Conservation (phyloP, 257 asterid species). For the Capsicum pubescens region DNA sequence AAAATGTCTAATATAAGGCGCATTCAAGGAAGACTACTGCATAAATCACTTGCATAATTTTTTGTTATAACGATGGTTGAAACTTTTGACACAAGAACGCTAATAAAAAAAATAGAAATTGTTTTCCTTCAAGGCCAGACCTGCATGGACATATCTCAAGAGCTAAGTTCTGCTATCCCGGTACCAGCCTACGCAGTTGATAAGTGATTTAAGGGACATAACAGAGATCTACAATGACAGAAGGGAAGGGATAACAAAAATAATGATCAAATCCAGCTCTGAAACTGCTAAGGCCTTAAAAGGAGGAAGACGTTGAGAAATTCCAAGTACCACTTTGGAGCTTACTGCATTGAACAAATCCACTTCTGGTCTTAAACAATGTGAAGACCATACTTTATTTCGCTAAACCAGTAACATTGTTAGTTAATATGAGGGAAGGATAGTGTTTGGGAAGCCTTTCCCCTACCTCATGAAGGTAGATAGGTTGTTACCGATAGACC, state of each 20-base stretch:
- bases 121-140: conserved; percentile 42
- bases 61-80: not conserved
- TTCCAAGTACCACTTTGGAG: conserved; percentile 7
- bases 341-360: not conserved
- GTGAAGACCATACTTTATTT: not conserved
- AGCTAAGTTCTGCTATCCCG: conserved; percentile 96
- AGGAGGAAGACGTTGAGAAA: not conserved
- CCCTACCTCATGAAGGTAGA: too few species aligned
- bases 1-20: not conserved
- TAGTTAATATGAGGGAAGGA: not conserved
- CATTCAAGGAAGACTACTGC: not conserved
- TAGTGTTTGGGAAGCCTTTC: too few species aligned
- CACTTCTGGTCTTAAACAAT: not conserved
- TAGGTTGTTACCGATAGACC: too few species aligned
- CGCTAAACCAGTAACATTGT: not conserved
- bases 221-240: not conserved
- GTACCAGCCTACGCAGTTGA: conserved; percentile 80
- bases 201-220: conserved; percentile 29
- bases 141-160: conserved; percentile 84
- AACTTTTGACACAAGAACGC: not conserved
- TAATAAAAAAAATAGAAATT: conserved; percentile 19
- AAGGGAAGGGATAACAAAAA: not conserved
- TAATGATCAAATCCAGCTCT: conserved; percentile 11
- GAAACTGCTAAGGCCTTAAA: not conserved
- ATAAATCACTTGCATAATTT: conserved; percentile 14